Evolutionary conservation across 1,284 basidiomycete genomes (phyloP).

Genomic region (Irpex sp.): DNA sequence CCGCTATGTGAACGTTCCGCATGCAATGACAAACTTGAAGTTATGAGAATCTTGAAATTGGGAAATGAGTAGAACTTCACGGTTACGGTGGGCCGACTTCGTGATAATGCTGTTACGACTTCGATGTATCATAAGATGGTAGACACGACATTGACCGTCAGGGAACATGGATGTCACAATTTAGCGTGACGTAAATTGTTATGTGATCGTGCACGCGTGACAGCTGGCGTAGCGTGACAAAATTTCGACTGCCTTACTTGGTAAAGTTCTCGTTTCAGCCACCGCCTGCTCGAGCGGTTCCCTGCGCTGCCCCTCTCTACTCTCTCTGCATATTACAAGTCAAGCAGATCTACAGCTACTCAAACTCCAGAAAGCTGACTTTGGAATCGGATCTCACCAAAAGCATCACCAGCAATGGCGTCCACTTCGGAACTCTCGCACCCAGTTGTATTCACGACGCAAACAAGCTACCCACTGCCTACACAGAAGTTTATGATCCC

Average conservation of each 20-base stretch:
- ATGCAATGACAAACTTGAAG: too few species aligned
- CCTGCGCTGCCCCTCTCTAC: neutral
- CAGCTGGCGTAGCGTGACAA: neutral
- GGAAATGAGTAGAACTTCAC: too few species aligned
- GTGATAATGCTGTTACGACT: too few species aligned
- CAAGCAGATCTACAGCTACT: too few species aligned
- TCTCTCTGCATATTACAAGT: neutral
- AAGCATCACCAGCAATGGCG: slow-evolving; percentile 17
- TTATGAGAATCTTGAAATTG: too few species aligned
- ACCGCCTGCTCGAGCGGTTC: neutral
- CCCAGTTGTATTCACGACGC: slow-evolving; percentile 81
- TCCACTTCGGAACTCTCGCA: slow-evolving; percentile 32
- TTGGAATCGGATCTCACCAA: too few species aligned
- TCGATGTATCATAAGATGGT: too few species aligned
- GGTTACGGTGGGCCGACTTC: too few species aligned
- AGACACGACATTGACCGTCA: neutral
- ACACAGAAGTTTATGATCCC: slow-evolving; percentile 95
- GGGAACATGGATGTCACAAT: neutral
- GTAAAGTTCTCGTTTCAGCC: neutral
- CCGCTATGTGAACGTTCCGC: too few species aligned
- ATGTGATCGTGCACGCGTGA: neutral
- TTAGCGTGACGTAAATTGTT: neutral
- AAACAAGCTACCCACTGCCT: slow-evolving; percentile 80
- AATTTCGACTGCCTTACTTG: neutral
- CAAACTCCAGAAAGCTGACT: too few species aligned